Base-by-base conservation (phyloP, 2,329 filamentous ascomycete genomes). In the Epichloe coenophiala region DNA sequence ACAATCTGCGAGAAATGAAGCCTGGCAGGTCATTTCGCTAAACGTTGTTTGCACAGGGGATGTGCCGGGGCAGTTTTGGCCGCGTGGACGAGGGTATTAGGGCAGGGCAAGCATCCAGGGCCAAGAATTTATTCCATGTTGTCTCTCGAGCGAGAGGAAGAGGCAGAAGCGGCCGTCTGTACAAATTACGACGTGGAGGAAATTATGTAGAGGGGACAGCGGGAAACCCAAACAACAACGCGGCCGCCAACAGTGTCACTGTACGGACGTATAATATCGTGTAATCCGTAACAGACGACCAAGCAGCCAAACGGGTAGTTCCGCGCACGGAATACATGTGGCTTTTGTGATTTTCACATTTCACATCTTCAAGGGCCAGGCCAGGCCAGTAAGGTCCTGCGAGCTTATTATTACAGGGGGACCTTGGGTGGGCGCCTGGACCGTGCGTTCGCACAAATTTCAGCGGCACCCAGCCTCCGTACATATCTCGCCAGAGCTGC, bases 11-110 rank as follows among this genome's bases (percentile, higher is more conserved):
- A 31, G 8, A 31, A 13, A n/a, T 13, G 39, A n/a, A 44, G 42
- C 42, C 23, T 44, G 42, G 12, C 23, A 31, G 17, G 53, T 66
- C 64, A 66, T 66, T 60, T 66, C 64, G 64, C 64, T 66, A 60
- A 59, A 56, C 55, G 55, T 53, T 53, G 60, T 59, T 58, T 64
- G 59, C 56, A 61, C 60, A 58, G 57, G 40, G 53, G 57, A 36
- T 2, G 38, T 44, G 42, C 23, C 27, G 19, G 42, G 42, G 42
- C 40, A 23, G 3, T 19, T 17, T 21, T 19, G 31, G 42, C 27
- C 8, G n/a, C 15, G 13, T 13, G 44, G 23, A 19, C 43, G 15
- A 21, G 43, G 19, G 33, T 8, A 23, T 23, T 6, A 46, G 44
- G 33, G 42, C 6, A 44, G 42, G 42, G 23, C 42, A 44, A 35